Evolutionary conservation across 495 filamentous ascomycete species (phyloP).

Genomic region (Neurospora sp.): DNA sequence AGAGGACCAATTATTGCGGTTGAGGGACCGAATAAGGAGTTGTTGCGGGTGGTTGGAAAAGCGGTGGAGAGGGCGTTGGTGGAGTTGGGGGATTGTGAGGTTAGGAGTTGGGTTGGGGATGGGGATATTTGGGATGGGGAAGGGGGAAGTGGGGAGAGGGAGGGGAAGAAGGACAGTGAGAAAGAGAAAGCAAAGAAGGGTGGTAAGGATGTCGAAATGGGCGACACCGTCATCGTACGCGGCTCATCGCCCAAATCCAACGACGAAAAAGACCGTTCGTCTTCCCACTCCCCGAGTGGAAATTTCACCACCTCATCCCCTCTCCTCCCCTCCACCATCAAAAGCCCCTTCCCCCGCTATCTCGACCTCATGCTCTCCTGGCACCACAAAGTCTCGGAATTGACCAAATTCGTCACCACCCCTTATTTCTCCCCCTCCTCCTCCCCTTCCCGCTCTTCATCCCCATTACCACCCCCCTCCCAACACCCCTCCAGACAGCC

Average conservation of each 20-base stretch:
- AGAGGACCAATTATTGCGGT: conserved; percentile 70
- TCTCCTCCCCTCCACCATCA: background rate
- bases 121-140: conserved; percentile 11
- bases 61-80: conserved; percentile 53
- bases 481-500: background rate
- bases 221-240: background rate
- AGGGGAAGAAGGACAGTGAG: conserved; percentile 2
- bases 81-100: conserved; percentile 46
- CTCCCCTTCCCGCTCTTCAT: background rate
- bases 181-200: background rate
- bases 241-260: background rate
- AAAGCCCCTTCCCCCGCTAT: conserved; percentile 50
- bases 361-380: conserved; percentile 59
- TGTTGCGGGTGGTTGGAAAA: conserved; percentile 45
- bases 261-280: background rate
- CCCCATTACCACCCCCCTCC: background rate
- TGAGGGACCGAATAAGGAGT: conserved; percentile 55
- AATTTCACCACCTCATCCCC: background rate
- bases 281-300: background rate
- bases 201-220: conserved; percentile 2
- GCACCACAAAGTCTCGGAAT: conserved; percentile 60
- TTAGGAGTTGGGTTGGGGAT: conserved; percentile 40
- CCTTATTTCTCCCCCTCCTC: background rate
- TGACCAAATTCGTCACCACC: conserved; percentile 51
- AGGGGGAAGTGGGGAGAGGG: conserved; percentile 25